A percentile compares a stretch with the other conserved stretches of the same genome.
These are phyloP conservation scores for Serendipita sp. DNA, from an alignment of 768 basidiomycete genomes.

Conservation along the genomic window DNA sequence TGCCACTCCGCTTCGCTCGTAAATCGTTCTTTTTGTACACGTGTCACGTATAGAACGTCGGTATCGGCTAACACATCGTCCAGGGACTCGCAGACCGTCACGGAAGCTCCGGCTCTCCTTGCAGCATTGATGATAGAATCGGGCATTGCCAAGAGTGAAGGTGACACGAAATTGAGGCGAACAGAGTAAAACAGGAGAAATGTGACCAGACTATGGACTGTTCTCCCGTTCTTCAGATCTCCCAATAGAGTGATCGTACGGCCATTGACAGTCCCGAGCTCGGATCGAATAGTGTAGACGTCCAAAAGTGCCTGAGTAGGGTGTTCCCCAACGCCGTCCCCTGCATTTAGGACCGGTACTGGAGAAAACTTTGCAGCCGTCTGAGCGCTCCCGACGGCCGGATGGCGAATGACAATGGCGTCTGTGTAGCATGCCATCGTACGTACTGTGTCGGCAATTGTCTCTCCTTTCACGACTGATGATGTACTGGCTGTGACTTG, in stretches of 20 bases:
- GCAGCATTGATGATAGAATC: constrained; percentile 67
- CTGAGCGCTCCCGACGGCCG: constrained; percentile 86
- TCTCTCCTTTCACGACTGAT: constrained; percentile 88
- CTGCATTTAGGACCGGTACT: constrained; percentile 91
- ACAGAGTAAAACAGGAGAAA: constrained; percentile 85
- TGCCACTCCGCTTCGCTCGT: constrained; percentile 68
- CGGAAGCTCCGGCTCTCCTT: constrained; percentile 63
- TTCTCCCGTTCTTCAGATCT: constrained; percentile 95
- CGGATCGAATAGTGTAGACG: constrained; percentile 90
- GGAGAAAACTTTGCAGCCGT: constrained; percentile 92
- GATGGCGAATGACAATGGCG: constrained; percentile 87
- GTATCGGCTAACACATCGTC: constrained; percentile 86
- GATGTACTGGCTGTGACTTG: constrained; percentile 65
- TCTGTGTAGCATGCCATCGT: constrained; percentile 93
- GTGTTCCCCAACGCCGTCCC: constrained; percentile 94
- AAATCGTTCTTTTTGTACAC: constrained; percentile 93
- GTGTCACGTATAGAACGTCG: constrained; percentile 92
- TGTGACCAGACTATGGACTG: constrained; percentile 89
- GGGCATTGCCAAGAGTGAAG: constrained; percentile 78
- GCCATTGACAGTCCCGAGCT: constrained; percentile 95
- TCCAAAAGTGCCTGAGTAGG: constrained; percentile 86
- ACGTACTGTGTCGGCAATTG: constrained; percentile 79
- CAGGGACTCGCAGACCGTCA: constrained; percentile 70
- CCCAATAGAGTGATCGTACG: constrained; percentile 85
- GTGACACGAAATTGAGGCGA: constrained; percentile 90